Conservation (phyloP, 805 yeast genomes). For the Kodamaea lidongshanica region DNA sequence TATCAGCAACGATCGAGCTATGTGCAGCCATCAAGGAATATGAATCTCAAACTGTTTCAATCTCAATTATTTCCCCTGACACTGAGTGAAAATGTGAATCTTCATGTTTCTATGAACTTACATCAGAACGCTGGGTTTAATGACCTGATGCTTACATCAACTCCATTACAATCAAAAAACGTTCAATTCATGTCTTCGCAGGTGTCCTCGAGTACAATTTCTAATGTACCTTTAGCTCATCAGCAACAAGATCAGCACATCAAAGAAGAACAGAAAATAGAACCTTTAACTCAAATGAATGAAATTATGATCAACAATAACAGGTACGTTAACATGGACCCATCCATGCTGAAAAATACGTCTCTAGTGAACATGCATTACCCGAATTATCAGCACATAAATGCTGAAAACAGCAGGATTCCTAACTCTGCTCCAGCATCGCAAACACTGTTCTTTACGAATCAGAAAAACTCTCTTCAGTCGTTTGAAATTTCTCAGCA, state of each 20-base stretch:
- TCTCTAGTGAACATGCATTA: slow-evolving; percentile 15
- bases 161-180: slow-evolving; percentile 3
- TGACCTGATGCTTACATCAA: slow-evolving; percentile 5
- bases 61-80: slow-evolving; percentile 3
- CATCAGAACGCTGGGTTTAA: slow-evolving; percentile 1
- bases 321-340: slow-evolving; percentile 11
- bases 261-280: neutral
- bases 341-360: slow-evolving; percentile 15
- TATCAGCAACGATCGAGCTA: too few species aligned
- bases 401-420: slow-evolving; percentile 8
- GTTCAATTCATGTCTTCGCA: slow-evolving; percentile 2
- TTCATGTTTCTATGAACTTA: neutral
- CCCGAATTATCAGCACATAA: slow-evolving; percentile 9
- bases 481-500: slow-evolving; percentile 2
- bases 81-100: slow-evolving; percentile 3
- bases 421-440: slow-evolving; percentile 19
- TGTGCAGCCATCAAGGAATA: too few species aligned
- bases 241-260: slow-evolving; percentile 1
- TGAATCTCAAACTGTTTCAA: too few species aligned
- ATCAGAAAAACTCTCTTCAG: slow-evolving; percentile 1
- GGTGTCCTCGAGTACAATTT: slow-evolving; percentile 1
- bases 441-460: slow-evolving; percentile 11
- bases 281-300: too few species aligned
- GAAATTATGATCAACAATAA: slow-evolving; percentile 1
- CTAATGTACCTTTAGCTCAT: slow-evolving; percentile 1